Percentiles rank a stretch among this genome's conserved stretches.
Evolutionary conservation across 2,329 filamentous ascomycete genomes (phyloP).

Genomic region (Ceratocystis eucalypticola): DNA sequence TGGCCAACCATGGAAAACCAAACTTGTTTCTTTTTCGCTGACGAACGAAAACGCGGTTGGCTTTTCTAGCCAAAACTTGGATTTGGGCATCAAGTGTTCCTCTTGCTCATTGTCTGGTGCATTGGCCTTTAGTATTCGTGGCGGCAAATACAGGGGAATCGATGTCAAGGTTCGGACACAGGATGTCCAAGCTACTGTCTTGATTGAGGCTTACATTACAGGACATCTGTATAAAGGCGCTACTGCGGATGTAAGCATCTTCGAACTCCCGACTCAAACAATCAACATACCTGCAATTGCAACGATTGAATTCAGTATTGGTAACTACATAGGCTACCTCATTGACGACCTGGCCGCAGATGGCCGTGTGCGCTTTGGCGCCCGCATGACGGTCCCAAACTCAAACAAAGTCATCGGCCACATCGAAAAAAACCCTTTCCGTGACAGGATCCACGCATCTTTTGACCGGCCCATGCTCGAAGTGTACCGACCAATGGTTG

Average conservation of each 20-base stretch:
- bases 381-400: conserved; percentile 16
- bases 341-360: conserved; percentile 7
- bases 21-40: background rate
- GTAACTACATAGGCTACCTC: conserved; percentile 13
- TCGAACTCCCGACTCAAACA: background rate
- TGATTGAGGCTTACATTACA: conserved; percentile 8
- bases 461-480: conserved; percentile 1
- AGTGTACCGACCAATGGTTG: conserved; percentile 7
- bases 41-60: conserved; percentile 2
- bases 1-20: conserved; percentile 8
- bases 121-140: background rate
- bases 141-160: background rate
- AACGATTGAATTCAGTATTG: background rate
- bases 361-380: conserved; percentile 6
- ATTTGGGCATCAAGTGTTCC: conserved; percentile 8
- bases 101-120: background rate
- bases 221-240: background rate
- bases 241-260: background rate
- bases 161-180: conserved; percentile 7
- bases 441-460: background rate
- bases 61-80: background rate
- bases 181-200: background rate
- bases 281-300: background rate
- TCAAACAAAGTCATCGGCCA: conserved; percentile 9
- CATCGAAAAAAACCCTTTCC: background rate